phyloP scores from a whole-genome alignment of 257 asterid genomes.

The Asclepias syriaca region DNA sequence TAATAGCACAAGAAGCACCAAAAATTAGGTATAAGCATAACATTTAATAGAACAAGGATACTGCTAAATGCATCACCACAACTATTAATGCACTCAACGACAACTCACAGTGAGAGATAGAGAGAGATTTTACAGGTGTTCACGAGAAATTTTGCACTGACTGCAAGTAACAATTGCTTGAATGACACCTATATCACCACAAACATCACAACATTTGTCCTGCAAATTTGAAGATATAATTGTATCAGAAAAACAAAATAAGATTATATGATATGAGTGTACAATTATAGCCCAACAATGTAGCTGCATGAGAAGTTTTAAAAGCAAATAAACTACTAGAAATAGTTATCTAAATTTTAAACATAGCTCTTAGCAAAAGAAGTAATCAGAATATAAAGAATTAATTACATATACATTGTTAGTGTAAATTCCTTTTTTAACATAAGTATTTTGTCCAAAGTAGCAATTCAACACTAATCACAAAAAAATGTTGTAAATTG shows the following conservation, averaged over 20 bases:
- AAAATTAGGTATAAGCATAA: background rate
- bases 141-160: conserved; percentile 40
- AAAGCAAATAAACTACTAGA: background rate
- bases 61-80: background rate
- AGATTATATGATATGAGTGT: background rate
- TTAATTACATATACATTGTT: background rate
- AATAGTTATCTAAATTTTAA: background rate
- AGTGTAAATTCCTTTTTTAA: too few species aligned
- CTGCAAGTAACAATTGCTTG: conserved; percentile 42
- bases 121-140: conserved; percentile 50
- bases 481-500: background rate
- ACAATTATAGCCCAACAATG: background rate
- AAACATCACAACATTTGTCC: conserved; percentile 48
- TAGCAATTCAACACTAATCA: background rate
- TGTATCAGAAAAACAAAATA: background rate
- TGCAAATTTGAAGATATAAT: conserved; percentile 27
- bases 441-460: too few species aligned
- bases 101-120: conserved; percentile 7
- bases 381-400: too few species aligned
- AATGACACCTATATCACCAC: conserved; percentile 50
- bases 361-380: too few species aligned
- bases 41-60: background rate
- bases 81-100: conserved; percentile 4
- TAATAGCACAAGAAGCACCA: background rate
- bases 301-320: background rate